Evolutionary conservation across 2,329 filamentous ascomycete genomes (phyloP).

Genomic region (Magnaporthiopsis incrustans): DNA sequence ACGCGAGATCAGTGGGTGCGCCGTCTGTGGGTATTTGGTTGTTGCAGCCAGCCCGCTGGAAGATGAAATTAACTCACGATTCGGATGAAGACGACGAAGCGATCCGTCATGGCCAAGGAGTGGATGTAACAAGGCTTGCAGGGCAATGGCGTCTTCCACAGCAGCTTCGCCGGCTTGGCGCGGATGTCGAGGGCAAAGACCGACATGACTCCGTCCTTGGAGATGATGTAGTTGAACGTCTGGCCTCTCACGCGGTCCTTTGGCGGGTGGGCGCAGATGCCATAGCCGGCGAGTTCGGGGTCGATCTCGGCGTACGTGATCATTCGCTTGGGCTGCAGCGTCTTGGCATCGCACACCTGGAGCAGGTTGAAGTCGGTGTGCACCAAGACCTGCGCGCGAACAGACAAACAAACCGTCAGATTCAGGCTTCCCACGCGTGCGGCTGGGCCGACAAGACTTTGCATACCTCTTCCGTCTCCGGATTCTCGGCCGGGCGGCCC

Average conservation of each 20-base stretch:
- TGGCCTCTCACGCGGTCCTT: too few relatives aligned
- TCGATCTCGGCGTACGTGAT: too few relatives aligned
- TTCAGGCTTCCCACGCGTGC: not conserved
- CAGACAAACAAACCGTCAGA: not conserved
- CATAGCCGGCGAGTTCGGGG: too few relatives aligned
- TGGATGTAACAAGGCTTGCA: slow-evolving; percentile 1
- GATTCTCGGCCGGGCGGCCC: not conserved
- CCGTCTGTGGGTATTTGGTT: too few relatives aligned
- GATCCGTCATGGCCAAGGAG: slow-evolving; percentile 1
- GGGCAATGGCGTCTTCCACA: slow-evolving; percentile 24
- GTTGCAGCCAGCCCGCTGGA: too few relatives aligned
- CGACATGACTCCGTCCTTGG: not conserved
- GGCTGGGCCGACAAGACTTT: not conserved
- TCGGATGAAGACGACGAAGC: not conserved
- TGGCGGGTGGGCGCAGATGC: too few relatives aligned
- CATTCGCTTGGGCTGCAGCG: too few relatives aligned
- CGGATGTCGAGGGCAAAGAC: slow-evolving; percentile 11
- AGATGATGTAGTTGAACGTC: not conserved
- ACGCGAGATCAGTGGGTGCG: too few relatives aligned
- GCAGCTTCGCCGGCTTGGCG: slow-evolving; percentile 32
- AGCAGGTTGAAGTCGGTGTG: too few relatives aligned
- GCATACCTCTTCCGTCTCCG: not conserved
- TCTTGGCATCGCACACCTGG: too few relatives aligned
- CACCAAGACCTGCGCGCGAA: not conserved
- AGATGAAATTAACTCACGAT: too few relatives aligned